Conservation (phyloP, 768 basidiomycete genomes). For the Russula griseocarnosa region DNA sequence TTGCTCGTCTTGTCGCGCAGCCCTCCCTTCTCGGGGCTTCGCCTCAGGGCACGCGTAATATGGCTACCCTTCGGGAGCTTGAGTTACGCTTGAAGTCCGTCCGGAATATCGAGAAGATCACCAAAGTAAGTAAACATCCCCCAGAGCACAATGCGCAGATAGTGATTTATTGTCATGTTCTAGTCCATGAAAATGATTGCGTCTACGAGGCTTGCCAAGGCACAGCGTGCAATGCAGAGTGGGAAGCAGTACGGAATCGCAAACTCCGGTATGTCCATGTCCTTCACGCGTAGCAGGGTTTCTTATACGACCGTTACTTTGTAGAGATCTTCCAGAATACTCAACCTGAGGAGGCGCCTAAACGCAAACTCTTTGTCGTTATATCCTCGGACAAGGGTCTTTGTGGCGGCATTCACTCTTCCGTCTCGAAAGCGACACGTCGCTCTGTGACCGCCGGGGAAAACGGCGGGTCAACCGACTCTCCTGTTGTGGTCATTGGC, state of each 20-base stretch:
- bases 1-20: conserved; percentile 43
- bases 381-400: conserved; percentile 98
- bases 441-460: conserved; percentile 55
- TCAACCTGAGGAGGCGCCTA: conserved; percentile 58
- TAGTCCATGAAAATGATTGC: conserved; percentile 99
- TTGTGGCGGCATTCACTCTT: conserved; percentile 99
- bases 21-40: conserved; percentile 40
- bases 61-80: conserved; percentile 97
- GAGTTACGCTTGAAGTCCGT: conserved; percentile 96
- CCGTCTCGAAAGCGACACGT: conserved; percentile 86
- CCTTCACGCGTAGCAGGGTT: neutral
- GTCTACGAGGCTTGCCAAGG: conserved; percentile 93
- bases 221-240: conserved; percentile 85
- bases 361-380: conserved; percentile 87
- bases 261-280: conserved; percentile 65
- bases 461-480: conserved; percentile 50
- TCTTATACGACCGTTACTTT: conserved; percentile 8
- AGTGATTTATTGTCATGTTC: conserved; percentile 12
- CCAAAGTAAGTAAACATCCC: conserved; percentile 61
- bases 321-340: conserved; percentile 86
- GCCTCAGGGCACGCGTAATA: conserved; percentile 63
- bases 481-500: conserved; percentile 82
- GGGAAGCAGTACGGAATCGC: conserved; percentile 93
- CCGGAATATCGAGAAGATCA: conserved; percentile 99
- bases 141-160: neutral